Percentiles rank a stretch among this genome's conserved stretches.
Evolutionary conservation across 2,329 filamentous ascomycete species (phyloP).

Genomic region (Coleophoma crateriformis): DNA sequence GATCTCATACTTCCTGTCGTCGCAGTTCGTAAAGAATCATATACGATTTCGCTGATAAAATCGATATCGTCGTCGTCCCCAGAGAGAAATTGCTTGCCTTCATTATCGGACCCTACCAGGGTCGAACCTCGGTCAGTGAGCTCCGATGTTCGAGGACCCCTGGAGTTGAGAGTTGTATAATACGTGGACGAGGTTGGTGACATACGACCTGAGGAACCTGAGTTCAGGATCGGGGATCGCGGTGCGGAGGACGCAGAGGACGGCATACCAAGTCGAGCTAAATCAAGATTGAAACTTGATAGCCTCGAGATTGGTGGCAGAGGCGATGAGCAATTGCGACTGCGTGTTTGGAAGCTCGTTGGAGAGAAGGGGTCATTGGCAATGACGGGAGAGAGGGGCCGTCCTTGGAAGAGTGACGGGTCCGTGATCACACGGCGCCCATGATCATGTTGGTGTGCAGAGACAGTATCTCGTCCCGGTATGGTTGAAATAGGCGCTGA

Average conservation of each 20-base stretch:
- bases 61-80: slow-evolving; percentile 75
- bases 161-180: slow-evolving; percentile 11
- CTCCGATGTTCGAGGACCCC: slow-evolving; percentile 17
- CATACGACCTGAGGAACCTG: slow-evolving; percentile 34
- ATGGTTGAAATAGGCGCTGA: slow-evolving; percentile 42
- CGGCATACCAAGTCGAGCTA: slow-evolving; percentile 38
- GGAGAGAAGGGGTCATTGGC: slow-evolving; percentile 17
- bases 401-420: slow-evolving; percentile 15
- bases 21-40: slow-evolving; percentile 69
- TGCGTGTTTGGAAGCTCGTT: slow-evolving; percentile 14
- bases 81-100: slow-evolving; percentile 51
- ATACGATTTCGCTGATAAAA: slow-evolving; percentile 70
- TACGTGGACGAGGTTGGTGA: slow-evolving; percentile 28
- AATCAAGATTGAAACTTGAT: slow-evolving; percentile 50
- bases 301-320: slow-evolving; percentile 47
- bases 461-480: slow-evolving; percentile 18
- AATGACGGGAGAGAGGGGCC: slow-evolving; percentile 9
- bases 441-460: slow-evolving; percentile 15
- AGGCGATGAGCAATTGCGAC: slow-evolving; percentile 46
- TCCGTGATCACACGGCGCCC: slow-evolving; percentile 16
- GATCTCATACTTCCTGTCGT: slow-evolving; percentile 62
- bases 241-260: slow-evolving; percentile 29
- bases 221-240: slow-evolving; percentile 23
- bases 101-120: slow-evolving; percentile 64
- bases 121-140: slow-evolving; percentile 45